phyloP scores from a whole-genome alignment of 2,329 filamentous ascomycete genomes.

The Didymella lethalis region DNA sequence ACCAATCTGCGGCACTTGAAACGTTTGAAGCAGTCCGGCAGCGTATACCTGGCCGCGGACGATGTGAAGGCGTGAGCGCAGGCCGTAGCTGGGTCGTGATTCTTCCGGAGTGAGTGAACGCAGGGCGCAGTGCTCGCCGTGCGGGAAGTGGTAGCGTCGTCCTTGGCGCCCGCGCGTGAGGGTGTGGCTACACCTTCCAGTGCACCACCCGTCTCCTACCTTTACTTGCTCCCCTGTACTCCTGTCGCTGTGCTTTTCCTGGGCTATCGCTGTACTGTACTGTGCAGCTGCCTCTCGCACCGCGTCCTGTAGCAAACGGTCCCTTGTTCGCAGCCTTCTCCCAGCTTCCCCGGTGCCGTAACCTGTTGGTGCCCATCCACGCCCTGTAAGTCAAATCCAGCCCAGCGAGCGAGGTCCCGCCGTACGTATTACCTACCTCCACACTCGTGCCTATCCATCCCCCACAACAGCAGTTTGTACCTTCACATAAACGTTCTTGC shows the following conservation, averaged over 20 bases:
- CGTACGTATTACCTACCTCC: constrained; percentile 28
- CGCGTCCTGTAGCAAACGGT: constrained; percentile 27
- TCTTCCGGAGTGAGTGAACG: constrained; percentile 12
- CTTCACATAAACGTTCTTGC: constrained; percentile 1
- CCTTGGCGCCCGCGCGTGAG: constrained; percentile 5
- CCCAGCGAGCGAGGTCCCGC: constrained; percentile 35
- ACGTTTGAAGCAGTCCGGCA: constrained; percentile 25
- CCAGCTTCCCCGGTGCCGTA: constrained; percentile 31
- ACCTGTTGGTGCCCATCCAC: constrained; percentile 49
- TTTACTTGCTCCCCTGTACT: constrained; percentile 35
- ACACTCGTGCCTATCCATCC: constrained; percentile 29
- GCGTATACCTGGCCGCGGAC: constrained; percentile 13
- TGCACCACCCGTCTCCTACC: constrained; percentile 29
- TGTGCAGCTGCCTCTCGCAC: constrained; percentile 41
- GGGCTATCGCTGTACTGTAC: constrained; percentile 37
- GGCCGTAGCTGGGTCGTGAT: constrained; percentile 20
- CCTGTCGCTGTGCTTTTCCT: constrained; percentile 36
- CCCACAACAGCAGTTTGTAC: constrained; percentile 20
- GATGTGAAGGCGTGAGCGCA: constrained; percentile 7
- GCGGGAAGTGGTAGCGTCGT: constrained; percentile 12
- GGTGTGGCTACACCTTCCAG: constrained; percentile 19
- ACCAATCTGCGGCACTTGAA: constrained; percentile 30
- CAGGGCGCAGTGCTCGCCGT: constrained; percentile 19
- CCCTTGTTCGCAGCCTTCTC: constrained; percentile 24
- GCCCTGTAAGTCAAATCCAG: constrained; percentile 48